These are phyloP conservation scores for Elsinoe arachidis DNA, from an alignment of 2,329 filamentous ascomycete species.

Conservation along the genomic window DNA sequence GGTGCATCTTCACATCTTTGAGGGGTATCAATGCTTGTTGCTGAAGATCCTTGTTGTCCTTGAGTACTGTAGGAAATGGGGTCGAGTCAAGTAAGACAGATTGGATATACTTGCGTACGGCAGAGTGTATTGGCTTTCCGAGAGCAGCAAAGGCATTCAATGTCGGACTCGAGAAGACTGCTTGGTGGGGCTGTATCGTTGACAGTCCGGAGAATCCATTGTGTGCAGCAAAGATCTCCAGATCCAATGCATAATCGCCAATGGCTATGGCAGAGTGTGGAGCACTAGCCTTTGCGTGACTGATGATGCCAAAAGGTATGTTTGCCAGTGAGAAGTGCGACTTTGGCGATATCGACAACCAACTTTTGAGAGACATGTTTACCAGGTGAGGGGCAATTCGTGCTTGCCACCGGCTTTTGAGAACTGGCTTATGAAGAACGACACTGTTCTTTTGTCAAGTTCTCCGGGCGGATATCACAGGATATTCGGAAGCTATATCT, in stretches of 20 bases:
- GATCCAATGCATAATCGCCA: constrained; percentile 62
- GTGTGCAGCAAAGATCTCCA: constrained; percentile 51
- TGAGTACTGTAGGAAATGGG: constrained; percentile 51
- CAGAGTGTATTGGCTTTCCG: constrained; percentile 56
- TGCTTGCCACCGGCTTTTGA: not conserved
- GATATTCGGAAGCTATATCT: no score
- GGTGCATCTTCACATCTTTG: constrained; percentile 52
- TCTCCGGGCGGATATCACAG: no score
- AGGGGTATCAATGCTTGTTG: constrained; percentile 51
- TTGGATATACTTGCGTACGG: constrained; percentile 63
- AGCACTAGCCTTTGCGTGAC: constrained; percentile 46
- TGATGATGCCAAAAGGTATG: constrained; percentile 76
- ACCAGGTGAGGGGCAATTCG: not conserved
- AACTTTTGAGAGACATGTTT: constrained; percentile 39
- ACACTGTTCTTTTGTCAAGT: no score
- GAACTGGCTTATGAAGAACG: not conserved
- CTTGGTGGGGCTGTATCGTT: constrained; percentile 47
- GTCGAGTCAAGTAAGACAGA: constrained; percentile 55
- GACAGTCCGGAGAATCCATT: constrained; percentile 54
- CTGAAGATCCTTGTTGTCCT: constrained; percentile 51
- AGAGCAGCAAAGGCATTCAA: constrained; percentile 67
- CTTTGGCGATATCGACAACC: constrained; percentile 50
- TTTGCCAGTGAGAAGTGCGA: constrained; percentile 70
- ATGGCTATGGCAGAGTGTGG: constrained; percentile 63
- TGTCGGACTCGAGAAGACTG: constrained; percentile 56